A percentile compares a stretch with the other conserved stretches of the same genome.
These are phyloP conservation scores for Fraxinus ornus DNA, from an alignment of 305 asterid species.

Conservation along the genomic window DNA sequence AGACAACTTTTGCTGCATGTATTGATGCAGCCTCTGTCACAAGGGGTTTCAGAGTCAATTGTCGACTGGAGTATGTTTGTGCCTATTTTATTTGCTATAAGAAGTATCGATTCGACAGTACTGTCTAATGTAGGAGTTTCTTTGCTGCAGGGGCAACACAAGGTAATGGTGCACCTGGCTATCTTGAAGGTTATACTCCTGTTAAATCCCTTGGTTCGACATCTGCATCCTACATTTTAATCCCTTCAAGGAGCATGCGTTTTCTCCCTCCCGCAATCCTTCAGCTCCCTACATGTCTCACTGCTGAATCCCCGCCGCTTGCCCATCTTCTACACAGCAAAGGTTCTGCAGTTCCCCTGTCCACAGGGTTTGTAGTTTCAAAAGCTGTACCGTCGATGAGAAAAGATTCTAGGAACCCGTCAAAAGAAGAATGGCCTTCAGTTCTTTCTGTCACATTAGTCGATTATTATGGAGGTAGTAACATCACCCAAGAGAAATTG, in stretches of 20 bases:
- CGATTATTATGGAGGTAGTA: slow-evolving; percentile 62
- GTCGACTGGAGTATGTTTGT: not conserved
- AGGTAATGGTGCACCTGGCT: slow-evolving; percentile 62
- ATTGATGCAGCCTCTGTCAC: slow-evolving; percentile 1
- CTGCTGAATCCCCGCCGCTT: slow-evolving; percentile 97
- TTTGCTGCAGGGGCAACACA: slow-evolving; percentile 70
- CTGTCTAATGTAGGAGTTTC: slow-evolving; percentile 15
- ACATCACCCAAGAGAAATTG: slow-evolving; percentile 55
- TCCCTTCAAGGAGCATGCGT: slow-evolving; percentile 91
- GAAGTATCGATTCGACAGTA: not conserved
- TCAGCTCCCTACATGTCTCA: slow-evolving; percentile 93
- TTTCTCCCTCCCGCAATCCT: slow-evolving; percentile 83
- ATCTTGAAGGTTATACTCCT: slow-evolving; percentile 92
- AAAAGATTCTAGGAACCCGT: slow-evolving; percentile 52
- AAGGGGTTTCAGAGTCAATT: slow-evolving; percentile 3
- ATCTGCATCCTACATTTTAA: slow-evolving; percentile 72
- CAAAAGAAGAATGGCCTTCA: slow-evolving; percentile 98
- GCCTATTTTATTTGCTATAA: not conserved
- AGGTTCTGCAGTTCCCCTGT: slow-evolving; percentile 90
- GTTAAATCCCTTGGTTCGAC: slow-evolving; percentile 88
- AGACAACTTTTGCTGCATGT: not conserved
- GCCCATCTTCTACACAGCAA: slow-evolving; percentile 98
- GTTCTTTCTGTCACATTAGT: slow-evolving; percentile 48
- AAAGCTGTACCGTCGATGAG: slow-evolving; percentile 92
- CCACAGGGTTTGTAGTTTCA: slow-evolving; percentile 89